These are phyloP conservation scores for Beauveria asiatica DNA, from an alignment of 2,329 filamentous ascomycete species.

Conservation along the genomic window DNA sequence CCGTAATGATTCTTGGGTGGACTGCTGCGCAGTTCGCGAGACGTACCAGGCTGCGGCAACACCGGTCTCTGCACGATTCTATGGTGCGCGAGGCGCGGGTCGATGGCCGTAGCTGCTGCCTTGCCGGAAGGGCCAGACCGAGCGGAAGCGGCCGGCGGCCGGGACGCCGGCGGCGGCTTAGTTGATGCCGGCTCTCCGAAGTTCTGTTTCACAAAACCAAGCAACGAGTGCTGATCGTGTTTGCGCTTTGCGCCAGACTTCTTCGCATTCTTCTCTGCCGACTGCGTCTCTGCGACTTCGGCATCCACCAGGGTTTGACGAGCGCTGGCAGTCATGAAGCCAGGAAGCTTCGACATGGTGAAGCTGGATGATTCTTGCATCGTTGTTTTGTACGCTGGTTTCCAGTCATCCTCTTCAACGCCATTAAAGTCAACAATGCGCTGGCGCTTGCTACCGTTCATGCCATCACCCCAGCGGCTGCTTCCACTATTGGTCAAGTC, in stretches of 20 bases:
- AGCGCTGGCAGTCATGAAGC: conserved; percentile 54
- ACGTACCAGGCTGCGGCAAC: conserved; percentile 25
- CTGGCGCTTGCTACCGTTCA: conserved; percentile 22
- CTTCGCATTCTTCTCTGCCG: conserved; percentile 14
- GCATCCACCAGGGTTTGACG: conserved; percentile 36
- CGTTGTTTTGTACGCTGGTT: conserved; percentile 46
- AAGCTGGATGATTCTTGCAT: conserved; percentile 53
- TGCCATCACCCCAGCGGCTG: conserved; percentile 13
- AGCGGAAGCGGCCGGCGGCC: conserved; percentile 16
- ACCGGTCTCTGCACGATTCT: conserved; percentile 32
- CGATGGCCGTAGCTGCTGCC: conserved; percentile 19
- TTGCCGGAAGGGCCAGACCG: conserved; percentile 19
- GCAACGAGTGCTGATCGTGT: conserved; percentile 33
- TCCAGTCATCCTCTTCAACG: conserved; percentile 22
- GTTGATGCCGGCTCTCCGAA: conserved; percentile 12
- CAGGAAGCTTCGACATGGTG: conserved; percentile 47
- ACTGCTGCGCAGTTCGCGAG: conserved; percentile 16
- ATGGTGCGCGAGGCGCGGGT: conserved; percentile 27
- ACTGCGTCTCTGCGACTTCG: conserved; percentile 13
- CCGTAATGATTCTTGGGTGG: conserved; percentile 38
- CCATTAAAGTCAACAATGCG: conserved; percentile 19
- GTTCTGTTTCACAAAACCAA: conserved; percentile 30
- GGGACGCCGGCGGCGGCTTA: conserved; percentile 6
- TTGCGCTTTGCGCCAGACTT: conserved; percentile 25
- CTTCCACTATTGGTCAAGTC: conserved; percentile 21